Evolutionary conservation across 2,329 filamentous ascomycete species (phyloP), one percentile per base, ranked within the genome.

Genomic region (Penicillium palitans): DNA sequence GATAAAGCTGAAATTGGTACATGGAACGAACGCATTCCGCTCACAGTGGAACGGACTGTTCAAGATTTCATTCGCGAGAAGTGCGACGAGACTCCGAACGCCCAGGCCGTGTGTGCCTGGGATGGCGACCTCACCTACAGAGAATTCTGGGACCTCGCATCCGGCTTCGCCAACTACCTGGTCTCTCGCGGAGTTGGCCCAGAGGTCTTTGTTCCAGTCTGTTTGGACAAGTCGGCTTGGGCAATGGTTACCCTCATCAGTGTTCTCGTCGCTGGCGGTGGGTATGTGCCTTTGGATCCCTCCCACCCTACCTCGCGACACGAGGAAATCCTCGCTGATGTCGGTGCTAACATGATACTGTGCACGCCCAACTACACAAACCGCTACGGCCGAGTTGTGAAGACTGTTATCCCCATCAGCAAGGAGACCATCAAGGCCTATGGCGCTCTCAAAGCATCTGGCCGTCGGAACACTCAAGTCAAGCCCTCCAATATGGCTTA

Each of bases 221-320:
- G 72, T 51, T 54, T 74, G 33, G 72, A 73, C 51, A 74, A 74
- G 33, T 74, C 72, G 17, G 63, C 68, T 6, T 74, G 70, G 72
- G 69, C 69, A 2, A 66, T 73, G 52, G 68, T 74, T 12, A 69
- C 70, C 1, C 67, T 74, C 3, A 63, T 74, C 10, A 70, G 69
- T 55, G 63, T 74, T 25, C 56, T 74, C 13, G 71, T 72, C 40
- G 71, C 72, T 33, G 72, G 72, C 15, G 72, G 70, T 54, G 72
- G 68, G 9, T 74, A 72, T 39, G 69, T 74, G 19, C 71, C 71
- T 2, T 55, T 75, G 15, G 72, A 75, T 52, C 71, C 72, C 42
- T 65, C 70, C n/a, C 71, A 75, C 50, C 72, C 72, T 13, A 66
- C 65, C 6, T 69, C 69, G 7, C 66, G 72, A 31, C 73, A 74